These are phyloP conservation scores for Rhodotorula sp. DNA, from an alignment of 1,284 basidiomycete species.

Conservation along the genomic window DNA sequence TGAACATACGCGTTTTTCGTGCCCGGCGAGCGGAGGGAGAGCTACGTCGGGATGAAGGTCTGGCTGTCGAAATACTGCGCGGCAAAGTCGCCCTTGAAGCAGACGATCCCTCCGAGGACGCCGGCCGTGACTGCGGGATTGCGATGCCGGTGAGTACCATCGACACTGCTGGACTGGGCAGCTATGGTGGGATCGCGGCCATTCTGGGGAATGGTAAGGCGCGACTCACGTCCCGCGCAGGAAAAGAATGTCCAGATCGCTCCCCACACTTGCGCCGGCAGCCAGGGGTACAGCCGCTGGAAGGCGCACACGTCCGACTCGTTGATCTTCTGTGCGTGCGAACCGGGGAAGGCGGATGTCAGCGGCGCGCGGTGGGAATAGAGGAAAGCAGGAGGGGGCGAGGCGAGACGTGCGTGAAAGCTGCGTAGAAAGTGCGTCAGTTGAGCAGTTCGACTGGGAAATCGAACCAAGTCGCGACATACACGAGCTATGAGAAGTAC, in stretches of 20 bases:
- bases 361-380: not conserved
- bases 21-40: no score
- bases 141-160: no score
- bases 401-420: not conserved
- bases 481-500: no score
- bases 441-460: no score
- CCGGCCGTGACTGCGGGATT: constrained; percentile 14
- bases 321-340: constrained; percentile 29
- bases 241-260: constrained; percentile 24
- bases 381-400: not conserved
- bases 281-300: constrained; percentile 24
- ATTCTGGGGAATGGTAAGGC: no score
- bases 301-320: constrained; percentile 33
- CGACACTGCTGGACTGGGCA: not conserved
- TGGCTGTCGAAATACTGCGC: constrained; percentile 10
- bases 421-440: no score
- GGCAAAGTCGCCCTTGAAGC: constrained; percentile 34
- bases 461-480: no score
- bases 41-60: constrained; percentile 15
- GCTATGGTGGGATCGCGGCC: no score
- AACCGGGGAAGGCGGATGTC: not conserved
- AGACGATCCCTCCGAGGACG: constrained; percentile 19
- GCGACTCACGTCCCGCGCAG: constrained; percentile 22
- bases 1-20: not conserved
- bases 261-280: constrained; percentile 35